A percentile compares a stretch with the other conserved stretches of the same genome.
These are phyloP conservation scores for Sambucus nigra DNA, from an alignment of 129 eudicot genomes.

Conservation along the genomic window DNA sequence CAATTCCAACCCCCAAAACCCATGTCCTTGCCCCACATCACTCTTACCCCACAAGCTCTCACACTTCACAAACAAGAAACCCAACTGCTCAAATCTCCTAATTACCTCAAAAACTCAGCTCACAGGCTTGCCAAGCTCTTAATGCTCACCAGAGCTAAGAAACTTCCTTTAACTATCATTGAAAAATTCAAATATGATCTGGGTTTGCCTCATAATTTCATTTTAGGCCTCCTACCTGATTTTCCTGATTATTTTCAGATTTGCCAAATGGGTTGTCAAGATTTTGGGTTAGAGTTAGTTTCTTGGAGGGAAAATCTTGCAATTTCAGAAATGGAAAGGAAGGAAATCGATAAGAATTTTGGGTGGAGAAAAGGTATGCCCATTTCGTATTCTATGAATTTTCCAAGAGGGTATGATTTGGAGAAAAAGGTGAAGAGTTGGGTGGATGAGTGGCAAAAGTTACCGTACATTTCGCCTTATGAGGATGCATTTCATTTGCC, in stretches of 20 bases:
- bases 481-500: slow-evolving; percentile 82
- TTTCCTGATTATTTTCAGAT: slow-evolving; percentile 66
- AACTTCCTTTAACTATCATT: slow-evolving; percentile 44
- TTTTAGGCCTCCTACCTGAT: slow-evolving; percentile 43
- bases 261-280: slow-evolving; percentile 34
- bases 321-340: slow-evolving; percentile 36
- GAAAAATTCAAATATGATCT: slow-evolving; percentile 47
- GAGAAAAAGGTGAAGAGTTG: slow-evolving; percentile 61
- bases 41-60: slow-evolving; percentile 48
- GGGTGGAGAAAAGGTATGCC: slow-evolving; percentile 19
- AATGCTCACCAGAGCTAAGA: slow-evolving; percentile 56
- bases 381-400: slow-evolving; percentile 45
- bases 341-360: slow-evolving; percentile 14
- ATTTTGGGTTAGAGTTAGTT: slow-evolving; percentile 63
- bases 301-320: slow-evolving; percentile 58
- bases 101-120: slow-evolving; percentile 28
- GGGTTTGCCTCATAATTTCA: slow-evolving; percentile 61
- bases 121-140: slow-evolving; percentile 49
- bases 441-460: slow-evolving; percentile 65
- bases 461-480: slow-evolving; percentile 84
- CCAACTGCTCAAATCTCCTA: slow-evolving; percentile 24
- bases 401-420: slow-evolving; percentile 76
- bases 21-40: slow-evolving; percentile 44
- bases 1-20: slow-evolving; percentile 34
- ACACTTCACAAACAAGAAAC: slow-evolving; percentile 54